Evolutionary conservation across 805 yeast species (phyloP).

Genomic region (Schwanniomyces pseudopolymorphus): DNA sequence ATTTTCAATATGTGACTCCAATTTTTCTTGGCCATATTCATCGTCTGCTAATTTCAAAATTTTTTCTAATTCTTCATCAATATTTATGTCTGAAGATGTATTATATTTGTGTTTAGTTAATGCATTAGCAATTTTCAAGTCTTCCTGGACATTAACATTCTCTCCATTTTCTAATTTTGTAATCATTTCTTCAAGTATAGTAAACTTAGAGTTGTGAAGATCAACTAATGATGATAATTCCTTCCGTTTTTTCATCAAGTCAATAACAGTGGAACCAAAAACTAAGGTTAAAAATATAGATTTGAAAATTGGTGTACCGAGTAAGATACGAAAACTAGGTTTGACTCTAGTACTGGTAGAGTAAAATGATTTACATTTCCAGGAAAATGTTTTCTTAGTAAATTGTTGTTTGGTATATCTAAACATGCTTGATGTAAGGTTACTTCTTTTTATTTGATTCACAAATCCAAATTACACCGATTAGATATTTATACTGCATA

Average conservation of each 20-base stretch:
- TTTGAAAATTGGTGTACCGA: slow-evolving; percentile 36
- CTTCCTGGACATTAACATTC: slow-evolving; percentile 42
- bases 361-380: not conserved
- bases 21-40: not conserved
- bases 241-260: slow-evolving; percentile 45
- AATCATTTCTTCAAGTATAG: slow-evolving; percentile 30
- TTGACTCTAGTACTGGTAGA: slow-evolving; percentile 3
- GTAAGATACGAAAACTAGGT: slow-evolving; percentile 22
- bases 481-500: not conserved
- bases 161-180: slow-evolving; percentile 30
- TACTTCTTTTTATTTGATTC: too few relatives aligned
- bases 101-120: slow-evolving; percentile 38
- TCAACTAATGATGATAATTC: slow-evolving; percentile 41
- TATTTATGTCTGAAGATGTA: slow-evolving; percentile 33
- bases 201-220: slow-evolving; percentile 36
- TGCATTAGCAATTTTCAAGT: slow-evolving; percentile 40
- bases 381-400: not conserved
- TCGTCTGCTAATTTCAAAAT: slow-evolving; percentile 31
- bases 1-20: not conserved
- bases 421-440: not conserved
- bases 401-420: not conserved
- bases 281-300: slow-evolving; percentile 35
- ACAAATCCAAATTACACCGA: not conserved
- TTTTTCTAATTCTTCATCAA: slow-evolving; percentile 38
- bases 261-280: slow-evolving; percentile 48